Percentiles rank a stretch among this genome's conserved stretches.
Conservation (phyloP, 1,284 basidiomycete genomes). For the Naganishia sp. region DNA sequence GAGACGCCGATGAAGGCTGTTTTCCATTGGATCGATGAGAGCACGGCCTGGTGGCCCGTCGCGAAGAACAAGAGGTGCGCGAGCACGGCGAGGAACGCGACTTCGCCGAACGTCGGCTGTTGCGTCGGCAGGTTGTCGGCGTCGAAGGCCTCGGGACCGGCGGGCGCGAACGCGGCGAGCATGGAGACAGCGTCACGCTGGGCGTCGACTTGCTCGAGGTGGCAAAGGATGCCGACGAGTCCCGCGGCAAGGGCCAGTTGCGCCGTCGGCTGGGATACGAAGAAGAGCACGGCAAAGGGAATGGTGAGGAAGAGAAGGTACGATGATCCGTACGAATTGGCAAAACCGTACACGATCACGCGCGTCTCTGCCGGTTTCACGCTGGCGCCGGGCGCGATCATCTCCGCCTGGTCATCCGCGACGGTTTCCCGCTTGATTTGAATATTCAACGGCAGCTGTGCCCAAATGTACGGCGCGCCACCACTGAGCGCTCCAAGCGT, state of each 20-base stretch:
- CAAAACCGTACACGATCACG: conserved; percentile 78
- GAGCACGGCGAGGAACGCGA: conserved; percentile 72
- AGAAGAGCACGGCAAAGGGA: conserved; percentile 64
- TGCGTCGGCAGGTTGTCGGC: conserved; percentile 55
- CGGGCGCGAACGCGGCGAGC: conserved; percentile 40
- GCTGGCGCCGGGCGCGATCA: conserved; percentile 15
- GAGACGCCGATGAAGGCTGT: conserved; percentile 77
- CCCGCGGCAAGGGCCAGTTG: conserved; percentile 72
- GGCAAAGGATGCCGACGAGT: conserved; percentile 66
- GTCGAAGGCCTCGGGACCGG: conserved; percentile 50
- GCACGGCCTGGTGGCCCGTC: conserved; percentile 88
- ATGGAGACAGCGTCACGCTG: conserved; percentile 69
- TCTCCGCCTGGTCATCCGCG: conserved; percentile 22
- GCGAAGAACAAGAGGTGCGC: conserved; percentile 75
- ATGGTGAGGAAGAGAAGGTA: conserved; percentile 79
- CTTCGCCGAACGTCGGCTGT: conserved; percentile 64
- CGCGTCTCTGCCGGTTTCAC: conserved; percentile 48
- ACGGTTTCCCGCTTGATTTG: conserved; percentile 58
- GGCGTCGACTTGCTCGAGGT: conserved; percentile 77
- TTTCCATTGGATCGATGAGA: conserved; percentile 95
- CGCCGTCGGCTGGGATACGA: conserved; percentile 73
- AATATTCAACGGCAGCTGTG: conserved; percentile 68
- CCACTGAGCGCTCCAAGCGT: conserved; percentile 61
- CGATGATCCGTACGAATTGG: conserved; percentile 84
- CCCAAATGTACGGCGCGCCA: conserved; percentile 68